Percentiles rank a stretch among this genome's conserved stretches.
Conservation (phyloP, 2,329 filamentous ascomycete genomes). For the Fusarium sp. region DNA sequence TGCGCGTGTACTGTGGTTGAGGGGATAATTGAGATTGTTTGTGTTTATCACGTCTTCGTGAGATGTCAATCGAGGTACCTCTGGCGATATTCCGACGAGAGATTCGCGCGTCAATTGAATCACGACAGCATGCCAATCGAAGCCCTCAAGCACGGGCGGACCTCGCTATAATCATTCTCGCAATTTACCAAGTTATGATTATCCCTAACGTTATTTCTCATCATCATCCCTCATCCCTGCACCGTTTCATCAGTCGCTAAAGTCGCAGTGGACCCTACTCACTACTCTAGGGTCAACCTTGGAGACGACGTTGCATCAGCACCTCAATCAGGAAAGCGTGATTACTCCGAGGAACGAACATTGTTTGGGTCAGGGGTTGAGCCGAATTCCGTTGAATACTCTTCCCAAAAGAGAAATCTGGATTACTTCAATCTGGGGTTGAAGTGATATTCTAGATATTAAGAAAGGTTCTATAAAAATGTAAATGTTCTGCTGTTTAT, state of each 20-base stretch:
- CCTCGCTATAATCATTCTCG: neutral
- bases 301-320: neutral
- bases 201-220: neutral
- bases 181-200: neutral
- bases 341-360: neutral
- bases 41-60: too few relatives aligned
- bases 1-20: neutral
- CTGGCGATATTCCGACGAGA: too few relatives aligned
- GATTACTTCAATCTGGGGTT: neutral
- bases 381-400: neutral
- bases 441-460: neutral
- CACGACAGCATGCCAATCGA: too few relatives aligned
- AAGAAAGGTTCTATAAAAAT: neutral
- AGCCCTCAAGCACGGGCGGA: neutral
- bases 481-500: neutral
- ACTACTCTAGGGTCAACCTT: neutral
- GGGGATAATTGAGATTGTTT: too few relatives aligned
- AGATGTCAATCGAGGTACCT: too few relatives aligned
- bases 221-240: neutral
- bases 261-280: neutral
- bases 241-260: neutral
- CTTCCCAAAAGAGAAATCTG: constrained; percentile 8
- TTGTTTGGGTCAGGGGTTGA: neutral
- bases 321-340: neutral
- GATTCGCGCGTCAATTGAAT: too few relatives aligned